Base-by-base conservation (phyloP, 805 yeast species). In the Wickerhamomyces xylosicus region DNA sequence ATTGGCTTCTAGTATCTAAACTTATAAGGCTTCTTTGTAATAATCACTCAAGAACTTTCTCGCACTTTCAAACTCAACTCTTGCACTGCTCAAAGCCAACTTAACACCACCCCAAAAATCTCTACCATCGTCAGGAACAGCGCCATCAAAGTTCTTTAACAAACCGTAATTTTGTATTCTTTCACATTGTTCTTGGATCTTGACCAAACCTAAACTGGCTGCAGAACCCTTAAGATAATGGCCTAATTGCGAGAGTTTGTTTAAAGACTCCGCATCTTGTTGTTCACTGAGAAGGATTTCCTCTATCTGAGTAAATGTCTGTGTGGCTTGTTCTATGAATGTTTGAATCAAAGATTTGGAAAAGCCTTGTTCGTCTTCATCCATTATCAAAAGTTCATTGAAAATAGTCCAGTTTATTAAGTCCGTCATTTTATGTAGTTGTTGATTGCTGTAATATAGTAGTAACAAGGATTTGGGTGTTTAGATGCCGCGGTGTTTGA, bases 211-310 rank as follows among this genome's bases (percentile, higher is more conserved):
- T 42, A 92, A 65, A 1, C 96, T 90, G 2, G 97, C 95, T 1
- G 97, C 94, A 11, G 95, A 81, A 35, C 98, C 98, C 57, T 92
- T 92, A 41, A 92, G 67, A 55, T 85, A 92, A 58, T 92, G 98
- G 13, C 98, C 98, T 49, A 83, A 63, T 13, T 77, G 68, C 17
- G 89, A 79, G 40, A 92, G 63, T 44, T 76, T 68, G 31, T 64
- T 69, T 42, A 87, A 66, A 35, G 48, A 13, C 13, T 7, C 8
- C 16, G 8, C 7, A 6, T 14, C 51, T 13, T 49, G 48, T 21
- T 43, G 29, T 20, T 69, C 61, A 14, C 60, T 59, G 27, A 65
- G 66, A 2, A 66, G 44, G 25, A 56, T 57, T 7, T 61, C 61
- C 41, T 79, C 80, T 56, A 92, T 83, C 45, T 84, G 76, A 31